Base-by-base conservation (phyloP, 1,139 yeast genomes). In the Blastobotrys apis region DNA sequence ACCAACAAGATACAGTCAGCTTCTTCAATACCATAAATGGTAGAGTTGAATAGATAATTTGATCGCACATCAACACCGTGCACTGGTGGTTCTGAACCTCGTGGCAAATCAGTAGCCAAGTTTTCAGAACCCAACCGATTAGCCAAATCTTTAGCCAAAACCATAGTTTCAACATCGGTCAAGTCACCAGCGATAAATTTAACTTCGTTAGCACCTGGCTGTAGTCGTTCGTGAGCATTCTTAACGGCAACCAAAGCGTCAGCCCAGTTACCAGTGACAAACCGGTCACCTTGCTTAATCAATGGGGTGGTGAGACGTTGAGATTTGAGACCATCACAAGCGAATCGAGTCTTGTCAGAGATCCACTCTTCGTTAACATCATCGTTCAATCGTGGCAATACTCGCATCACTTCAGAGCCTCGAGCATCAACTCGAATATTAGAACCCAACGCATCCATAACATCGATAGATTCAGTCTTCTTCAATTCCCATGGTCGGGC, bases 401-500 rank as follows among this genome's bases (percentile, higher is more conserved):
- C 86, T 66, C 95, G 78, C 87, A 86, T 81, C 41, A 86, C 94
- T 65, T 85, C 94, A 58, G 81, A 77, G 60, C 95, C 95, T 67
- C 94, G 77, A 43, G 92, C 78, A 66, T 86, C 95, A 46, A 86
- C 86, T 64, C 95, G 77, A 52, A 86, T 77, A 62, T 81, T 84
- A 43, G 92, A 81, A 34, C 95, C 95, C 42, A 86, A 64, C 26
- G 82, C 95, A 65, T 86, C 95, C 71, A 81, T 69, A 23, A 86
- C 94, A 67, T 86, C 95, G 59, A 86, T 78, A 44, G 92, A 76
- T 67, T 86, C 95, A 43, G 94, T 84, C 73, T 86, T 80, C 73
- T 85, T 86, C 64, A 86, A 77, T 68, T 86, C 95, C 95, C 95
- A 86, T 35, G 95, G 95, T 67, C 95, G 80, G 16, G 95, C 94